Percentiles rank a stretch among this genome's conserved stretches.
Conservation (phyloP, 306 rosid species). For the Coriaria nepalensis region DNA sequence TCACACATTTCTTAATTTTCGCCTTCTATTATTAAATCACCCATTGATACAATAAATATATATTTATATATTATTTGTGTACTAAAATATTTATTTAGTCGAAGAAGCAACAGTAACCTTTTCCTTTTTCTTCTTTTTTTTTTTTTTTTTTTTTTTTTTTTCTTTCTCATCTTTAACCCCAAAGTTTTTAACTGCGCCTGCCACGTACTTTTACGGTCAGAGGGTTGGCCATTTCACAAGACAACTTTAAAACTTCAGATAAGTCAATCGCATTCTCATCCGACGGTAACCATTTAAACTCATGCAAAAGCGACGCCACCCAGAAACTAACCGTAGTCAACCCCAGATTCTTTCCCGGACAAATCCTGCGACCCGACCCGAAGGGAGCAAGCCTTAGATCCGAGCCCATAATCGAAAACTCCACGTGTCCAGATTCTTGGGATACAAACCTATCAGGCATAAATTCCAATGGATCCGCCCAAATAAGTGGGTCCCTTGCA, state of each 20-base stretch:
- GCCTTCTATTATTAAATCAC: no score
- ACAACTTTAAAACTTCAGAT: slow-evolving; percentile 52
- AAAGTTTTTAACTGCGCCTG: slow-evolving; percentile 20
- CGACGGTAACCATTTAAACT: slow-evolving; percentile 39
- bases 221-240: slow-evolving; percentile 82
- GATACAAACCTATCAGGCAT: slow-evolving; percentile 44
- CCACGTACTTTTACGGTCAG: slow-evolving; percentile 27
- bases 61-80: no score
- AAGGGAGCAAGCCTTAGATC: slow-evolving; percentile 78
- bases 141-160: no score
- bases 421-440: slow-evolving; percentile 5
- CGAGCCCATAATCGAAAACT: slow-evolving; percentile 58
- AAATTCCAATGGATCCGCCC: slow-evolving; percentile 54
- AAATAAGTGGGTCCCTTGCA: slow-evolving; percentile 44
- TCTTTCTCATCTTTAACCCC: no score
- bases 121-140: no score
- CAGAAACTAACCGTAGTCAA: slow-evolving; percentile 43
- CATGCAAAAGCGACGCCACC: slow-evolving; percentile 66
- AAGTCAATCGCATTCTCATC: slow-evolving; percentile 34
- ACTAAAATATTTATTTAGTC: no score
- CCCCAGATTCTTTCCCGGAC: slow-evolving; percentile 68
- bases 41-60: no score
- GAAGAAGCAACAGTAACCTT: no score
- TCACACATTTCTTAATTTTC: no score
- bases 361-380: slow-evolving; percentile 69